Evolutionary conservation across 352 stramenopile genomes (phyloP).

Genomic region (Detonula confervacea): DNA sequence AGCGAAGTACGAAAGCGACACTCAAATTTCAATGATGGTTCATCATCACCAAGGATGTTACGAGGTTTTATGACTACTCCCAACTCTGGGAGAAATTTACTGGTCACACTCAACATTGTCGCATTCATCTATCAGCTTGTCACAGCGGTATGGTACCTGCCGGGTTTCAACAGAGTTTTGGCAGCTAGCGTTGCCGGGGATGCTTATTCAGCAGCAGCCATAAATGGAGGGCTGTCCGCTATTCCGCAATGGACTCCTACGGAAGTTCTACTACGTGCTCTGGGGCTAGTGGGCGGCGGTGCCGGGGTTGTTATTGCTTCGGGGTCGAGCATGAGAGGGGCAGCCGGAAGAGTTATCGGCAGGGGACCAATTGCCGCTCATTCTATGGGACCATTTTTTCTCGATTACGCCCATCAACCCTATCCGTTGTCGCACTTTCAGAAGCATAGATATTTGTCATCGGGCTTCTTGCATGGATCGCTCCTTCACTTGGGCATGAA

Average conservation of each 20-base stretch:
- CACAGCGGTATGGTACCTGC: slow-evolving; percentile 55
- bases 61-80: slow-evolving; percentile 25
- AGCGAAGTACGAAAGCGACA: background rate
- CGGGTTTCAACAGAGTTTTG: slow-evolving; percentile 57
- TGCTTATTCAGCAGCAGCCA: slow-evolving; percentile 22
- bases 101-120: slow-evolving; percentile 60
- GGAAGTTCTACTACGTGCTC: slow-evolving; percentile 36
- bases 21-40: slow-evolving; percentile 17
- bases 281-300: slow-evolving; percentile 46
- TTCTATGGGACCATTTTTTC: slow-evolving; percentile 65
- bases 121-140: slow-evolving; percentile 72
- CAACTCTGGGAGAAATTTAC: slow-evolving; percentile 30
- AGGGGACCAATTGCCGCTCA: slow-evolving; percentile 46
- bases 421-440: slow-evolving; percentile 53
- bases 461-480: slow-evolving; percentile 74
- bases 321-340: slow-evolving; percentile 23
- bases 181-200: slow-evolving; percentile 45
- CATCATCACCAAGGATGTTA: slow-evolving; percentile 13
- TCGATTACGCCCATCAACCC: slow-evolving; percentile 64
- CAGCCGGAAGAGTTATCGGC: slow-evolving; percentile 13
- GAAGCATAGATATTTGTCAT: slow-evolving; percentile 76
- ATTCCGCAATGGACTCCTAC: slow-evolving; percentile 42
- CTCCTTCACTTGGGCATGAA: slow-evolving; percentile 76
- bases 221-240: slow-evolving; percentile 25
- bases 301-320: slow-evolving; percentile 41